Conservation (phyloP, 352 stramenopile species). For the Globisporangium middletonii region DNA sequence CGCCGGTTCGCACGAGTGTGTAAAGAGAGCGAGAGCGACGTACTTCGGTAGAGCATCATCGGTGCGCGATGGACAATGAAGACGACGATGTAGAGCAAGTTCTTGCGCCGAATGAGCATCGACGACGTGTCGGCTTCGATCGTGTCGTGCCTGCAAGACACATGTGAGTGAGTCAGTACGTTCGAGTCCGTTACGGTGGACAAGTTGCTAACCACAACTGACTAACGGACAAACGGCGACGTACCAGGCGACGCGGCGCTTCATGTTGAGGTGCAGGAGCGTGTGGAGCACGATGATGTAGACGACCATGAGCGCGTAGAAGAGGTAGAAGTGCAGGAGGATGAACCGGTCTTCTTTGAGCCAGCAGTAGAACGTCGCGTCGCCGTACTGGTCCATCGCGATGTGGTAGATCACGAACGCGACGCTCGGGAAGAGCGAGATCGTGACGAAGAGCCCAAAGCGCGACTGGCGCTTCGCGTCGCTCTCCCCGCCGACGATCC, state of each 20-base stretch:
- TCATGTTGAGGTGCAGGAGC: conserved; percentile 62
- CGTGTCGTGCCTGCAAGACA: conserved; percentile 40
- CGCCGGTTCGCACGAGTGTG: not conserved
- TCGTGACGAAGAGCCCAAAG: conserved; percentile 43
- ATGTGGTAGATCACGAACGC: conserved; percentile 54
- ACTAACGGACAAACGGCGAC: not conserved
- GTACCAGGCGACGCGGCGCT: conserved; percentile 49
- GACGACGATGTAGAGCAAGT: conserved; percentile 67
- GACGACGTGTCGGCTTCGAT: conserved; percentile 58
- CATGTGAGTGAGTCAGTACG: not conserved
- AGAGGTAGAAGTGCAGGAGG: conserved; percentile 74
- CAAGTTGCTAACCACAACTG: not conserved
- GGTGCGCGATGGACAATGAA: conserved; percentile 62
- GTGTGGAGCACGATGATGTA: conserved; percentile 67
- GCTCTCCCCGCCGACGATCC: conserved; percentile 68
- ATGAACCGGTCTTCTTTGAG: conserved; percentile 55
- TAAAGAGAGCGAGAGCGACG: conserved; percentile 9
- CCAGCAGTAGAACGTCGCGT: conserved; percentile 84
- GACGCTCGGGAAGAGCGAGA: conserved; percentile 46
- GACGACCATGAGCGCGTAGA: conserved; percentile 59
- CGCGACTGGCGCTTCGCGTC: conserved; percentile 55
- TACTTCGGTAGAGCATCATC: conserved; percentile 70
- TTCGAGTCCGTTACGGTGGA: not conserved
- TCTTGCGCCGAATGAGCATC: conserved; percentile 61
- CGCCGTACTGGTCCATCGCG: conserved; percentile 54